A percentile compares a stretch with the other conserved stretches of the same genome.
These are phyloP conservation scores for Coleophoma cylindrospora DNA, from an alignment of 2,329 filamentous ascomycete species.

Conservation along the genomic window DNA sequence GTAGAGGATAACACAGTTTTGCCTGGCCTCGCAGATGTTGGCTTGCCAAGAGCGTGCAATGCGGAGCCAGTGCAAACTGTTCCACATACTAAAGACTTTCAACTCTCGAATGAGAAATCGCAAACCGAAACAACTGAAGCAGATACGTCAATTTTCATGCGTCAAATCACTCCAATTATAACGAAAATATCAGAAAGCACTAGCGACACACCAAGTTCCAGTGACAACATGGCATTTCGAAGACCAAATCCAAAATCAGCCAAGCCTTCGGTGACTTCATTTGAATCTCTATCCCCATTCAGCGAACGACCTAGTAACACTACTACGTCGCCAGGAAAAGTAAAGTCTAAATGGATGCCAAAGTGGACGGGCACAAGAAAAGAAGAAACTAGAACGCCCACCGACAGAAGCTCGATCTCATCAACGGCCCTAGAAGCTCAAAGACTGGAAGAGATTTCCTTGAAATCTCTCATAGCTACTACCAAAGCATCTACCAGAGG, in stretches of 20 bases:
- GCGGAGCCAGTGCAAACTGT: too few relatives aligned
- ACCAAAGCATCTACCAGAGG: slow-evolving; percentile 23
- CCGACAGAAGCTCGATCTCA: slow-evolving; percentile 32
- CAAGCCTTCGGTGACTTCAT: slow-evolving; percentile 10
- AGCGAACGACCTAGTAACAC: slow-evolving; percentile 10
- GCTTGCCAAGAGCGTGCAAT: too few relatives aligned
- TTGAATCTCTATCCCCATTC: slow-evolving; percentile 10
- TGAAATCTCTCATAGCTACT: slow-evolving; percentile 24
- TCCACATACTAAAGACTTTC: too few relatives aligned
- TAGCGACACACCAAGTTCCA: neutral
- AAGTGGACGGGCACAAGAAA: slow-evolving; percentile 21
- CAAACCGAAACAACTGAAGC: too few relatives aligned
- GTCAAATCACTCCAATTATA: too few relatives aligned
- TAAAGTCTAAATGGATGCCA: slow-evolving; percentile 27
- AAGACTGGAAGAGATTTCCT: slow-evolving; percentile 32
- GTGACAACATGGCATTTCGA: too few relatives aligned
- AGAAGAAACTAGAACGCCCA: slow-evolving; percentile 19
- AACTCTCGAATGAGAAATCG: too few relatives aligned
- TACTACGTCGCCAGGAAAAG: slow-evolving; percentile 13
- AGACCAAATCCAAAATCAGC: neutral
- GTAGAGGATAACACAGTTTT: too few relatives aligned
- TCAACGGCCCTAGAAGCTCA: slow-evolving; percentile 29
- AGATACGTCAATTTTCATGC: too few relatives aligned
- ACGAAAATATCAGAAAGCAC: neutral
- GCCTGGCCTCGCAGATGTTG: too few relatives aligned